A percentile compares a stretch with the other conserved stretches of the same genome.
Conservation (phyloP, 306 rosid species). For the Prosopis cineraria region DNA sequence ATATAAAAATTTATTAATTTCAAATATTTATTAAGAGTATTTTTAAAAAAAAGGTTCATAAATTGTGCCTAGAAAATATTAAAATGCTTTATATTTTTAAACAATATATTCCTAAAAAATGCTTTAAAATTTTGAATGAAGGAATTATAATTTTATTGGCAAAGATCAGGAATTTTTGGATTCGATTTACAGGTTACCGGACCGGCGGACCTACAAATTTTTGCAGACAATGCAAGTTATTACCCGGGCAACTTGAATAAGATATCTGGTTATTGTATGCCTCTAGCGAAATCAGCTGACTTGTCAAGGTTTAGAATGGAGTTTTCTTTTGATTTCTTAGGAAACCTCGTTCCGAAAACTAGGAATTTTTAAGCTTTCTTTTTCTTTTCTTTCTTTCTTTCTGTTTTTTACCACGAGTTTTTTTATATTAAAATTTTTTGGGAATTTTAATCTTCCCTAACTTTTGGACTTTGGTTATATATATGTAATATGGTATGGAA, state of each 20-base stretch:
- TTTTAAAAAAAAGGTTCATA: too few relatives aligned
- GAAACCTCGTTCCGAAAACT: too few relatives aligned
- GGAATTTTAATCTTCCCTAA: too few relatives aligned
- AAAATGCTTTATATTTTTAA: too few relatives aligned
- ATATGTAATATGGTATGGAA: not conserved
- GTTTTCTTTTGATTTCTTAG: not conserved
- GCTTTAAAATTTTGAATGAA: too few relatives aligned
- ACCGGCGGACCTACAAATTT: not conserved
- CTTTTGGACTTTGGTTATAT: not conserved
- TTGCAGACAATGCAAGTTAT: not conserved
- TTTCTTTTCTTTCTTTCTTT: too few relatives aligned
- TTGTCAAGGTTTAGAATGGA: not conserved
- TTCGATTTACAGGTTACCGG: not conserved
- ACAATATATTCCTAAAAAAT: too few relatives aligned
- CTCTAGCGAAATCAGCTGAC: not conserved
- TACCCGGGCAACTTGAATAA: not conserved
- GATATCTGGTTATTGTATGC: not conserved
- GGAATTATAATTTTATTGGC: not conserved
- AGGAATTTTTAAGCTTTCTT: not conserved
- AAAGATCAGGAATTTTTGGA: not conserved
- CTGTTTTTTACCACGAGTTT: too few relatives aligned
- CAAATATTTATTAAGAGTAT: too few relatives aligned
- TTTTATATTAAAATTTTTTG: too few relatives aligned
- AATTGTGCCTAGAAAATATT: too few relatives aligned
- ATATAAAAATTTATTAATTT: too few relatives aligned